Conservation (phyloP, 2,329 filamentous ascomycete species). For the Pyrenochaeta sp. region DNA sequence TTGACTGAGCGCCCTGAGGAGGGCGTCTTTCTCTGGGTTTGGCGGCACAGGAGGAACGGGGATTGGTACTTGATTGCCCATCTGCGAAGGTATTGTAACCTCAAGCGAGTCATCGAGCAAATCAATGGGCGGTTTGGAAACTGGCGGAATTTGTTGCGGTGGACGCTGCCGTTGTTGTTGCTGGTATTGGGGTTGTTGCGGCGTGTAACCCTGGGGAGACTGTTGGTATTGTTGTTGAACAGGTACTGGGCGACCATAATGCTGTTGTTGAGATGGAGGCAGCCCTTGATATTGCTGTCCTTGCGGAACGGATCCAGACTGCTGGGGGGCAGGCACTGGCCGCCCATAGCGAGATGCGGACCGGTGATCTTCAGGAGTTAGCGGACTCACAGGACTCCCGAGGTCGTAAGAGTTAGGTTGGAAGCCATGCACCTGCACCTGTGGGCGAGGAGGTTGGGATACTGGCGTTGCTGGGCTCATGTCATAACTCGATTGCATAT, state of each 20-base stretch:
- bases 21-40: slow-evolving; percentile 92
- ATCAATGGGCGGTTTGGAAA: slow-evolving; percentile 51
- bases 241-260: slow-evolving; percentile 19
- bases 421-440: slow-evolving; percentile 35
- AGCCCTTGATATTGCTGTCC: slow-evolving; percentile 26
- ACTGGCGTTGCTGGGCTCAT: slow-evolving; percentile 36
- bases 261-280: slow-evolving; percentile 15
- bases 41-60: slow-evolving; percentile 88
- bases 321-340: slow-evolving; percentile 25
- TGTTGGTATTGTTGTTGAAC: slow-evolving; percentile 23
- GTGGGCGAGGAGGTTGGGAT: slow-evolving; percentile 38
- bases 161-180: slow-evolving; percentile 37
- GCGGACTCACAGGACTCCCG: slow-evolving; percentile 49
- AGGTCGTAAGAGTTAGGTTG: slow-evolving; percentile 31
- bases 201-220: slow-evolving; percentile 20
- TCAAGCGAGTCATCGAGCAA: slow-evolving; percentile 71
- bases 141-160: slow-evolving; percentile 39
- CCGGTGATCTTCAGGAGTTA: slow-evolving; percentile 40
- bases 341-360: slow-evolving; percentile 30
- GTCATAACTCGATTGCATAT: slow-evolving; percentile 32
- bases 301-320: slow-evolving; percentile 17
- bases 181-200: slow-evolving; percentile 18
- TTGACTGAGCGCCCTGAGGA: slow-evolving; percentile 78
- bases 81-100: slow-evolving; percentile 62
- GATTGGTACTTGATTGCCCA: slow-evolving; percentile 58